phyloP scores from a whole-genome alignment of 1,284 basidiomycete genomes.

The Tremellales sp. region DNA sequence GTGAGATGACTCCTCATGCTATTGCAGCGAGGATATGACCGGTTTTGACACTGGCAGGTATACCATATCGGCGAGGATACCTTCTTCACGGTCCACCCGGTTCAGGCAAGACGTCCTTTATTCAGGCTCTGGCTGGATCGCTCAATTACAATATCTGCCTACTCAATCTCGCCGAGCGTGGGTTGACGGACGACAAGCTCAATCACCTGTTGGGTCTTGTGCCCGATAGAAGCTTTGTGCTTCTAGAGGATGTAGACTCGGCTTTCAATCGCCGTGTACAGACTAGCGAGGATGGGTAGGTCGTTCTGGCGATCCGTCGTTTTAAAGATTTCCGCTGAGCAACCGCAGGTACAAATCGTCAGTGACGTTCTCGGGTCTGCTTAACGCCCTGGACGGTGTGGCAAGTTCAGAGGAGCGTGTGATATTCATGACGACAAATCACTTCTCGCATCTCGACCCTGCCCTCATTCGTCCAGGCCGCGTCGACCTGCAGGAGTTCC shows the following conservation, averaged over 20 bases:
- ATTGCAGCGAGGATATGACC: background rate
- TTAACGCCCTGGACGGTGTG: conserved; percentile 96
- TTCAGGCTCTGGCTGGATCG: conserved; percentile 90
- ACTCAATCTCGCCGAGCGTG: conserved; percentile 92
- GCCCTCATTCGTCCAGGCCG: conserved; percentile 93
- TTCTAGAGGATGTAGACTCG: conserved; percentile 98
- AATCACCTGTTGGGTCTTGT: conserved; percentile 89
- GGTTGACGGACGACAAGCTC: conserved; percentile 93
- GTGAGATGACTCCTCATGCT: background rate
- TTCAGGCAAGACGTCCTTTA: conserved; percentile 97
- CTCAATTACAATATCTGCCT: conserved; percentile 94
- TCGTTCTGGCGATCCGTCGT: conserved; percentile 3
- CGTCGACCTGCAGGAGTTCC: conserved; percentile 77
- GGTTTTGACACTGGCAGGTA: conserved; percentile 56
- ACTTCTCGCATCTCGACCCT: conserved; percentile 60
- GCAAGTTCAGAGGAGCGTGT: conserved; percentile 96
- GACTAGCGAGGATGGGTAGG: conserved; percentile 79
- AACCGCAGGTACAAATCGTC: conserved; percentile 75
- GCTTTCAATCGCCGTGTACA: conserved; percentile 90
- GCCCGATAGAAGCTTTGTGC: conserved; percentile 84
- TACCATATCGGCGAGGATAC: conserved; percentile 95
- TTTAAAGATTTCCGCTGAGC: background rate
- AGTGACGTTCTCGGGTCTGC: conserved; percentile 94
- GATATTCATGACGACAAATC: conserved; percentile 99
- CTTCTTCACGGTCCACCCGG: conserved; percentile 94